Evolutionary conservation across 2,329 filamentous ascomycete genomes (phyloP).

Genomic region (Fusarium subglutinans): DNA sequence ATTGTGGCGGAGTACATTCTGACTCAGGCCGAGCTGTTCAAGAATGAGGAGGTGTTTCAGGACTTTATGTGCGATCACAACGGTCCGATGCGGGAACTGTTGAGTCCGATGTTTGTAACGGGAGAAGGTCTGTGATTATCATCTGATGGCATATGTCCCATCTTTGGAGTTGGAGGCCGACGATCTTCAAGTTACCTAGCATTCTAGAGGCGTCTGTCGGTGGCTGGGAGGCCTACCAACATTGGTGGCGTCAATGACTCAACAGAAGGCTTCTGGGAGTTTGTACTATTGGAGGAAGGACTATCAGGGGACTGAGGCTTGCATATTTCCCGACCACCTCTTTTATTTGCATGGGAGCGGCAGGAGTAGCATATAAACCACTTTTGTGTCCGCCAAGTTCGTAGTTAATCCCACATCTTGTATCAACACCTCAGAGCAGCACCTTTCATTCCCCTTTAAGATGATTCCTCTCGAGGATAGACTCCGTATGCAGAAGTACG

Average conservation of each 20-base stretch:
- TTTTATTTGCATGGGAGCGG: too few species aligned
- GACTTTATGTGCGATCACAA: background rate
- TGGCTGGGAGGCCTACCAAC: background rate
- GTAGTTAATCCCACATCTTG: background rate
- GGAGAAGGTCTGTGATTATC: background rate
- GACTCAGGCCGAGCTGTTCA: background rate
- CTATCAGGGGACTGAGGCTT: background rate
- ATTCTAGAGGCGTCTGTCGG: background rate
- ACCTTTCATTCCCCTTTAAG: accelerated
- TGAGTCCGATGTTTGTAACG: background rate
- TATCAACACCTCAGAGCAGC: background rate
- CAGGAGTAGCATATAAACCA: background rate
- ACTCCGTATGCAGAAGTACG: background rate
- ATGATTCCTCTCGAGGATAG: background rate
- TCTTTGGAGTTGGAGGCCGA: background rate
- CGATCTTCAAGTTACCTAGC: accelerated
- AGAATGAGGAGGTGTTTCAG: background rate
- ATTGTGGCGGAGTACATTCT: background rate
- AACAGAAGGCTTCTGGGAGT: background rate
- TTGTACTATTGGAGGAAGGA: background rate
- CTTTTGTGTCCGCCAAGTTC: background rate
- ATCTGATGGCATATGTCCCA: accelerated
- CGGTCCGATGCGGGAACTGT: background rate
- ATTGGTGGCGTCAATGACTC: background rate
- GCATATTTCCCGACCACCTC: background rate